phyloP scores from a whole-genome alignment of 2,329 filamentous ascomycete species.

The Clonostachys solani region DNA sequence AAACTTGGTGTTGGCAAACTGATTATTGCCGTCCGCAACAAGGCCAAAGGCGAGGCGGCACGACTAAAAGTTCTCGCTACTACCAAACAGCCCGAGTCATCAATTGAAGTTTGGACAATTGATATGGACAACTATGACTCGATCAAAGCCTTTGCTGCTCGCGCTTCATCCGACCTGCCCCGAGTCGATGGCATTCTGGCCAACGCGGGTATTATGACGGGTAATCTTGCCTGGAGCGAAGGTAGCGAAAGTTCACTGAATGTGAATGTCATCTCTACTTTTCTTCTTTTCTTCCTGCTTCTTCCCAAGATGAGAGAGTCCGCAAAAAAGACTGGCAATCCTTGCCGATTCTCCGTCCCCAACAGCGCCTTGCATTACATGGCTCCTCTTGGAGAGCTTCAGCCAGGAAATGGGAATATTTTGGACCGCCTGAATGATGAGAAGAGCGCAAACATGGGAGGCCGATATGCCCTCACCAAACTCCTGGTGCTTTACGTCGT shows the following conservation, averaged over 20 bases:
- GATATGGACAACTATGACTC: constrained; percentile 18
- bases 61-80: not conserved
- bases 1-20: constrained; percentile 24
- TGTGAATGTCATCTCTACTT: constrained; percentile 5
- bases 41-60: constrained; percentile 2
- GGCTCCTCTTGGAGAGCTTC: constrained; percentile 13
- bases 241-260: constrained; percentile 44
- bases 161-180: constrained; percentile 20
- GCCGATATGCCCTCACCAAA: constrained; percentile 23
- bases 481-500: constrained; percentile 20
- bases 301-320: constrained; percentile 15
- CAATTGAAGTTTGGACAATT: constrained; percentile 14
- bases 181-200: constrained; percentile 37
- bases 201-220: constrained; percentile 34
- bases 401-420: constrained; percentile 9
- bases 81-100: not conserved
- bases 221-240: constrained; percentile 27
- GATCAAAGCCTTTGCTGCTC: constrained; percentile 12
- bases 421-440: constrained; percentile 21
- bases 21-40: constrained; percentile 20
- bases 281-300: constrained; percentile 11
- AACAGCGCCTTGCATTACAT: constrained; percentile 16
- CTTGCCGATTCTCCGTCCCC: constrained; percentile 10
- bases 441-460: constrained; percentile 14
- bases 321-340: constrained; percentile 4